Evolutionary conservation across 2,329 filamentous ascomycete genomes (phyloP), one percentile per base, ranked within the genome.

Genomic region (Diaporthe vexans): DNA sequence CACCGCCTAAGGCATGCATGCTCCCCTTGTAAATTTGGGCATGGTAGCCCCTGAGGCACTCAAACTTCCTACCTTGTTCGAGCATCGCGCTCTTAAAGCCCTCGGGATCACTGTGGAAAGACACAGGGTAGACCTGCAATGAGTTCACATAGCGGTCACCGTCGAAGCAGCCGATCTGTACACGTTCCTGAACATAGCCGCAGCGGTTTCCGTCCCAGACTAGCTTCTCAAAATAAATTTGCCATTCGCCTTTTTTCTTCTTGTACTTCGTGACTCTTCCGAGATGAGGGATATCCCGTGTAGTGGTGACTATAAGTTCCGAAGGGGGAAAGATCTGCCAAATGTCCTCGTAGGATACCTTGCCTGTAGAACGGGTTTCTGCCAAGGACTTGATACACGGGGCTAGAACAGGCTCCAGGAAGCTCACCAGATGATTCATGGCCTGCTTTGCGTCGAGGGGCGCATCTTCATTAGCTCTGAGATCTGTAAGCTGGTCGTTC

Each of bases 261-360:
- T 65, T 15, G 40, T 33, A 48, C 24, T 48, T 46, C 40, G n/a
- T 43, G n/a, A 65, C 40, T 2, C 17, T 26, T 15, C 40, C 59
- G 4, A 48, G 59, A n/a, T 8, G 2, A 9, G 40, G 40, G 4
- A 65, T 6, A 21, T 26, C 40, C 9, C 40, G 17, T 4, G 17
- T 46, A 19, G 10, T 33, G 0, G 24, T 48, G 59, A 65, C 24
- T 8, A 48, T 33, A 19, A 48, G 40, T 63, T 63, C 58, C 29
- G 58, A 63, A 46, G 37, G 40, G 15, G 58, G 58, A 29, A 63
- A 46, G 37, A 63, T 46, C 24, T 63, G 58, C 58, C 58, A 63
- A 19, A 63, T n/a, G 4, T 63, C 35, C 37, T 46, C 8, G 40
- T 29, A 63, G 40, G 58, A 63, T 8, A 46, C 29, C 40, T 21